These are phyloP conservation scores for Ormosia emarginata DNA, from an alignment of 306 rosid species.

Conservation along the genomic window DNA sequence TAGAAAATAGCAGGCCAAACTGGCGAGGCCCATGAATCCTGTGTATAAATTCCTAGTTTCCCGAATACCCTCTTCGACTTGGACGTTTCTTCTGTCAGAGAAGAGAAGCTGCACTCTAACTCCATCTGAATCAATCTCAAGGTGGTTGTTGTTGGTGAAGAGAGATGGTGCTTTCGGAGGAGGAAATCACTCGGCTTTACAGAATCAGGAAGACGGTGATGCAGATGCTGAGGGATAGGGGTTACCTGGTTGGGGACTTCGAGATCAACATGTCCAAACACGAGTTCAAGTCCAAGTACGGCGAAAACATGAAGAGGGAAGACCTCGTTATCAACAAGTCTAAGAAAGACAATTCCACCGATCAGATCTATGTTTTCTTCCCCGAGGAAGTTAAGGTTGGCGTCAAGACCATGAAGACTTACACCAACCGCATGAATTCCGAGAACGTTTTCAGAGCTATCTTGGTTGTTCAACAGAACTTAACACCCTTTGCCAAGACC, in stretches of 20 bases:
- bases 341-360: slow-evolving; percentile 37
- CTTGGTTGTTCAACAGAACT: slow-evolving; percentile 55
- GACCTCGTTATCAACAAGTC: slow-evolving; percentile 53
- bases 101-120: too few species aligned
- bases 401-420: slow-evolving; percentile 49
- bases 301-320: slow-evolving; percentile 58
- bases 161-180: slow-evolving; percentile 55
- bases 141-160: too few species aligned
- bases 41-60: too few species aligned
- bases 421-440: slow-evolving; percentile 57
- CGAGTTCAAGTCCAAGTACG: slow-evolving; percentile 38
- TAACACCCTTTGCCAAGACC: slow-evolving; percentile 51
- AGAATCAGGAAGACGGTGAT: slow-evolving; percentile 51
- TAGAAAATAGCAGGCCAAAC: too few species aligned
- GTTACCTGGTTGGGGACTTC: slow-evolving; percentile 45
- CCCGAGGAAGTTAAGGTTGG: slow-evolving; percentile 71
- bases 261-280: slow-evolving; percentile 50
- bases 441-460: slow-evolving; percentile 66
- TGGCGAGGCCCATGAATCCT: too few species aligned
- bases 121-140: too few species aligned
- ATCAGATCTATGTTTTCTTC: slow-evolving; percentile 73
- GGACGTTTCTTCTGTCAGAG: too few species aligned
- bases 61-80: too few species aligned
- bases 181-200: slow-evolving; percentile 40
- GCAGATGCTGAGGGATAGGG: slow-evolving; percentile 64